A percentile compares a stretch with the other conserved stretches of the same genome.
phyloP scores from a whole-genome alignment of 2,329 filamentous ascomycete species.

The Alternaria viburni region DNA sequence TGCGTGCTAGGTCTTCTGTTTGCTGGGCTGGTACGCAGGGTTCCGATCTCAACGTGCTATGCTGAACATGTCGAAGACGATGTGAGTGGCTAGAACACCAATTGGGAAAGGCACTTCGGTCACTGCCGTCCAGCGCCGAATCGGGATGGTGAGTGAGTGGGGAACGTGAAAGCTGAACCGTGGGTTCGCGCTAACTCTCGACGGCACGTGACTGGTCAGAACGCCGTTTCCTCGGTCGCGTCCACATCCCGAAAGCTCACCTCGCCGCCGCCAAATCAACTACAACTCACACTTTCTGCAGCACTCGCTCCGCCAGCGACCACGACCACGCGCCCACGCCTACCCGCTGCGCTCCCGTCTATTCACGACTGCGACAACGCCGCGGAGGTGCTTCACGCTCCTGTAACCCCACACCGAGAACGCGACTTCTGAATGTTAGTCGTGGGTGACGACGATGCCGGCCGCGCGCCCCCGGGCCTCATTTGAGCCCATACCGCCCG shows the following conservation, averaged over 20 bases:
- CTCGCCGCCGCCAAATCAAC: neutral
- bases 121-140: neutral
- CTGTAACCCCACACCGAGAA: neutral
- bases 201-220: conserved; percentile 15
- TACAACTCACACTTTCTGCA: neutral
- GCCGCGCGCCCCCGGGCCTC: conserved; percentile 80
- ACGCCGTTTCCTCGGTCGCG: conserved; percentile 1
- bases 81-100: neutral
- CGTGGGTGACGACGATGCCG: conserved; percentile 65
- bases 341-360: neutral
- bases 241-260: neutral
- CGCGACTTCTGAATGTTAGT: conserved; percentile 18
- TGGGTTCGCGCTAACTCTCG: conserved; percentile 17
- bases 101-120: neutral
- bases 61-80: neutral
- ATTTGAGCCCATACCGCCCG: conserved; percentile 88
- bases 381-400: neutral
- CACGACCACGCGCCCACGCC: neutral
- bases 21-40: neutral
- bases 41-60: neutral
- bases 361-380: neutral
- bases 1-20: neutral
- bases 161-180: neutral
- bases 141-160: conserved; percentile 4
- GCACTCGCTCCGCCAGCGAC: neutral